These are phyloP conservation scores for Fusarium pseudograminearum DNA, from an alignment of 2,329 filamentous ascomycete species.

Conservation along the genomic window DNA sequence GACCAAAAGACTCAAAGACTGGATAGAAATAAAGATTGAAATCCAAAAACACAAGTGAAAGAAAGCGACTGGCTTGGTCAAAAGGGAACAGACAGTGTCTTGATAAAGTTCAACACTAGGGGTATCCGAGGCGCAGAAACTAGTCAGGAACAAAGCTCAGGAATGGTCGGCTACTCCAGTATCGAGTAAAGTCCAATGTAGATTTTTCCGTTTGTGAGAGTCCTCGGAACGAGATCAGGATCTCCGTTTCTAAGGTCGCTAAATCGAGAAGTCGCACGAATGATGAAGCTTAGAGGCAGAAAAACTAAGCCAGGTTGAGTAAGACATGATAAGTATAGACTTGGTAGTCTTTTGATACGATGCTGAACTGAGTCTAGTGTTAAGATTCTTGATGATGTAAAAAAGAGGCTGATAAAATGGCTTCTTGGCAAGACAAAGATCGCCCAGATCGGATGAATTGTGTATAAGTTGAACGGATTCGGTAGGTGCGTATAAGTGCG, in stretches of 20 bases:
- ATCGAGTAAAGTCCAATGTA: neutral
- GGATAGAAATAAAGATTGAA: neutral
- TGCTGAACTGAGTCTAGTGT: neutral
- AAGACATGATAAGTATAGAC: neutral
- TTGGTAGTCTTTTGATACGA: neutral
- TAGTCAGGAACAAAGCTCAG: constrained; percentile 19
- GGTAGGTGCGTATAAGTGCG: neutral
- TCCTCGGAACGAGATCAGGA: neutral
- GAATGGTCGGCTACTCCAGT: constrained; percentile 13
- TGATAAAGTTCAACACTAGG: constrained; percentile 25
- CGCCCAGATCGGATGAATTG: constrained; percentile 7
- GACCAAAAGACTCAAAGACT: neutral
- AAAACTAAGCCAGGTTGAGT: constrained; percentile 16
- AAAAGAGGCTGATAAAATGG: constrained; percentile 17
- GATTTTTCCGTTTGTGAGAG: neutral
- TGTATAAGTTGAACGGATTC: constrained; percentile 13
- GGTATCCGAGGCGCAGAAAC: neutral
- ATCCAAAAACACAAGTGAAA: neutral
- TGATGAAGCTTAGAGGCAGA: constrained; percentile 12
- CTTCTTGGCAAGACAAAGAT: constrained; percentile 16
- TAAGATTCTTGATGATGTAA: neutral
- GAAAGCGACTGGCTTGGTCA: constrained; percentile 15
- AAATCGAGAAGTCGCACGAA: neutral
- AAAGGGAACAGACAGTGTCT: neutral
- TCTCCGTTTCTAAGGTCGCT: neutral